Evolutionary conservation across 371 early-diverging fungal genomes (phyloP).

Genomic region (Mucor saturninus): DNA sequence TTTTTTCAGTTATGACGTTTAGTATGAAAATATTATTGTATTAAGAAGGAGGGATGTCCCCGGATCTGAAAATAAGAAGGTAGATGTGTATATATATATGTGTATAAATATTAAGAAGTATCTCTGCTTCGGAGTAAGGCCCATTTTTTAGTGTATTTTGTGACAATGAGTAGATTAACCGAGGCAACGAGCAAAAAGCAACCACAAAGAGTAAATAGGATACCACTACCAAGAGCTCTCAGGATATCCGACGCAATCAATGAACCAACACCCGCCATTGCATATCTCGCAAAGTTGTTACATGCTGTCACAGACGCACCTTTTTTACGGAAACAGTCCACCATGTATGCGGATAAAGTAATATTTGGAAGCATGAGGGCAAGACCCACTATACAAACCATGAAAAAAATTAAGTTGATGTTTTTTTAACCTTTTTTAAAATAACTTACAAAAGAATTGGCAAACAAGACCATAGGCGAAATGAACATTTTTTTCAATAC

Average conservation of each 20-base stretch:
- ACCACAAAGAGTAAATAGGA: conserved; percentile 30
- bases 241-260: conserved; percentile 39
- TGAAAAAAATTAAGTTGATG: background rate
- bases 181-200: conserved; percentile 17
- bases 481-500: conserved; percentile 43
- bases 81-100: too few relatives aligned
- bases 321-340: conserved; percentile 45
- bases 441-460: conserved; percentile 46
- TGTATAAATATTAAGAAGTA: background rate
- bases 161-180: conserved; percentile 22
- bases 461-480: conserved; percentile 43
- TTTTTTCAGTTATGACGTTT: too few relatives aligned
- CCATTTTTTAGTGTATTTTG: conserved; percentile 31
- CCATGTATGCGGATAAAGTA: conserved; percentile 43
- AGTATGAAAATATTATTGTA: too few relatives aligned
- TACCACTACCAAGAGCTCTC: conserved; percentile 32
- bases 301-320: conserved; percentile 57
- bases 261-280: conserved; percentile 47
- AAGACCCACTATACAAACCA: conserved; percentile 32
- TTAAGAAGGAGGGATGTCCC: too few relatives aligned
- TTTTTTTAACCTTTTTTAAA: too few relatives aligned
- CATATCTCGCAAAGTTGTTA: conserved; percentile 48
- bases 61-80: too few relatives aligned
- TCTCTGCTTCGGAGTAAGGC: conserved; percentile 9
- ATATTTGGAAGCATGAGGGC: conserved; percentile 44